Evolutionary conservation across 1,139 yeast genomes (phyloP), one percentile per base, ranked within the genome.

Genomic region (Casaregolazyma lundiana): DNA sequence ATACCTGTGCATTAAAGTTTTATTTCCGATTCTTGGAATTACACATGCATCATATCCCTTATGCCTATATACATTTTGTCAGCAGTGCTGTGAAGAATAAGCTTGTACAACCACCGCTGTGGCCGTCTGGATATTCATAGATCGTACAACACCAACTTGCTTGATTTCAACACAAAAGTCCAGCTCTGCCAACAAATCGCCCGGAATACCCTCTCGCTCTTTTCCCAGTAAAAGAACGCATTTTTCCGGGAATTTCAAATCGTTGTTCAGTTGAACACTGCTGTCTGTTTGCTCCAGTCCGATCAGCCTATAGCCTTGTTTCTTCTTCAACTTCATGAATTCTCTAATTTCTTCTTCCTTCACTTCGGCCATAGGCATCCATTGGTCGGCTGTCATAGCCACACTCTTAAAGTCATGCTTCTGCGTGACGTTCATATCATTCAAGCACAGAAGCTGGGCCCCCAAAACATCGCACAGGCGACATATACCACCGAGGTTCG

Each of bases 81-180:
- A 56, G 50, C 70, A 64, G 61, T 86, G 89, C 61, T 88, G 95
- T 9, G 80, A 70, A 1, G 96, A 81, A 60, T 90, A 90, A 0
- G 96, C 94, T 63, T 90, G 95, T 3, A 87, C 96, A 37, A 89
- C 79, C 22, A 90, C 89, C 0, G 97, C 97, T 0, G 97, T 83
- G 1, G 97, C 97, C 0, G 97, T 90, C 67, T 90, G 97, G 52
- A 90, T 89, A 61, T 90, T 90, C 97, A 90, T 89, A 2, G 96
- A 87, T 56, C 97, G 74, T 40, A 90, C 80, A 17, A 89, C 90
- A 9, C 97, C 97, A 30, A 81, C 84, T 62, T 90, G 97, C 60
- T 88, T 86, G 58, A 90, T 90, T 60, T 89, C 96, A 22, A 90
- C 81, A 63, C 97, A 89, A 58, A 82, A 71, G 62, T 90, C 97